Base-by-base conservation (phyloP, 2,329 filamentous ascomycete species). In the Paecilomyces fulvus region DNA sequence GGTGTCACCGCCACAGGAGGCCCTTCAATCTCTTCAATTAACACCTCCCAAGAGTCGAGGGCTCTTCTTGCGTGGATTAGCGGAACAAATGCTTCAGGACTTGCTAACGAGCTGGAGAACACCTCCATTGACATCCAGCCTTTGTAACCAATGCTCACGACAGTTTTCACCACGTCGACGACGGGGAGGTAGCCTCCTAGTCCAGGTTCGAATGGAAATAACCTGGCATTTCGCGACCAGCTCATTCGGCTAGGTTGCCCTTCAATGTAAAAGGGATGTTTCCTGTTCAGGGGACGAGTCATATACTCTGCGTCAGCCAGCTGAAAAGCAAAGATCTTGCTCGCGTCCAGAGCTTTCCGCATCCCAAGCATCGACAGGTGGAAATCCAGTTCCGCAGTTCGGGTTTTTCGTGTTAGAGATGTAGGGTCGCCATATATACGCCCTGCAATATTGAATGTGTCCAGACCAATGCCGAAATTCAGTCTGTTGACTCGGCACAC, bases 361-460 rank as follows among this genome's bases (percentile, higher is more conserved):
- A 90, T 71, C 3, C 78, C 73, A 30, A 75, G 68, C 49, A 89
- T 70, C 0, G 84, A 85, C 1, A 87, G 77, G 0, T 76, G 78
- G 11, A 73, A 70, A 1, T 86, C 81, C 10, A 81, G 84, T 56
- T 82, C 74, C 0, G 71, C 59, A 0, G 73, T 80, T 61, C 11
- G 30, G 33, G 49, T 56, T 21, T 76, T 76, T 3, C 85, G 81
- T 1, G 74, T 74, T 0, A 72, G 59, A 0, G 78, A 71, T 0
- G 80, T 70, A 0, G 87, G 88, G 63, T 91, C 87, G 0, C 85
- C 88, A 63, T 82, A 91, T 58, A 89, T 80, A 9, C 84, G 75
- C 0, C 83, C 88, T 1, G 87, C 82, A 59, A 91, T 87, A 70
- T 91, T 89, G 74, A 89, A 92, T 0, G 85, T 89, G 71, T 92